phyloP scores from a whole-genome alignment of 768 basidiomycete species.

The Podaxis carcinomalis region DNA sequence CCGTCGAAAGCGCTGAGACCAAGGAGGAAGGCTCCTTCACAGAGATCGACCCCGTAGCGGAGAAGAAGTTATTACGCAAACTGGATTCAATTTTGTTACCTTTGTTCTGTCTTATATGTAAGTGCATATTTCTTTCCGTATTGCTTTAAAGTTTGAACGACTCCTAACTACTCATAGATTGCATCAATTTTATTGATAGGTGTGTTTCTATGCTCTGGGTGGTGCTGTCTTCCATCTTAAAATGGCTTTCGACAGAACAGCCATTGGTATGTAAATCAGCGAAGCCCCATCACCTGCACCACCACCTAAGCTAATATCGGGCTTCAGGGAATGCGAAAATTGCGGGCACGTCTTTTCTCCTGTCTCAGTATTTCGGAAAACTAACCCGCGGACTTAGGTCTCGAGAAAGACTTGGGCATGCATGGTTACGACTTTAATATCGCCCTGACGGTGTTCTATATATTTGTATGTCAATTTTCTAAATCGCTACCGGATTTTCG shows the following conservation, averaged over 20 bases:
- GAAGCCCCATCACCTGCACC: neutral
- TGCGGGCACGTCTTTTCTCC: constrained; percentile 16
- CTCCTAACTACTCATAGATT: constrained; percentile 20
- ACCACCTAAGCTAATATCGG: neutral
- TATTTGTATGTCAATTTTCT: constrained; percentile 23
- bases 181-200: constrained; percentile 34
- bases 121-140: constrained; percentile 12
- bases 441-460: constrained; percentile 37
- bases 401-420: constrained; percentile 39
- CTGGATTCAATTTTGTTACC: constrained; percentile 31
- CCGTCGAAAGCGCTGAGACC: constrained; percentile 4
- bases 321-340: constrained; percentile 20
- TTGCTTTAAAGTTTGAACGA: neutral
- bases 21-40: neutral
- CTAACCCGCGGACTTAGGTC: constrained; percentile 15
- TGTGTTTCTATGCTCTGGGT: neutral
- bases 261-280: constrained; percentile 13
- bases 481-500: neutral
- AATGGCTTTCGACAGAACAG: constrained; percentile 8
- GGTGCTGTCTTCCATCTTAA: neutral
- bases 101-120: constrained; percentile 35
- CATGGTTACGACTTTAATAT: constrained; percentile 37
- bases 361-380: neutral
- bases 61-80: constrained; percentile 30
- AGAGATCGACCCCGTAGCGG: constrained; percentile 28